Percentiles rank a stretch among this genome's conserved stretches.
These are phyloP conservation scores for Lithohypha guttulata DNA, from an alignment of 2,329 filamentous ascomycete species.

Conservation along the genomic window DNA sequence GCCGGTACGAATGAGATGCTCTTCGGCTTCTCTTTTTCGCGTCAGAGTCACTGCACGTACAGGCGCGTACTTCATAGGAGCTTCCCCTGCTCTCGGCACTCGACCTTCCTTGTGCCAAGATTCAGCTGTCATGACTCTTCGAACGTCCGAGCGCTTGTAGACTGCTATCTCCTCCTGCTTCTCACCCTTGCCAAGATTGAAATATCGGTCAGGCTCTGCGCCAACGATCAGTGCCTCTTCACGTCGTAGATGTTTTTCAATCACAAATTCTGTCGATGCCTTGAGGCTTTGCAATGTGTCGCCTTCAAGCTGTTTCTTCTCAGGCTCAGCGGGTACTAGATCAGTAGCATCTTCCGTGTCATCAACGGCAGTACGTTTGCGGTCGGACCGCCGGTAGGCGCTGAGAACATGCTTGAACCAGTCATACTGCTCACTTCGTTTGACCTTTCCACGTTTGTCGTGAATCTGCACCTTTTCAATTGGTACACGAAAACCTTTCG, in stretches of 20 bases:
- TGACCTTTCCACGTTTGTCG: conserved; percentile 65
- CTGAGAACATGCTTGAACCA: conserved; percentile 80
- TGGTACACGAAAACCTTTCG: conserved; percentile 71
- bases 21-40: conserved; percentile 77
- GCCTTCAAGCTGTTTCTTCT: conserved; percentile 62
- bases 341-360: conserved; percentile 69
- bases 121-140: conserved; percentile 79
- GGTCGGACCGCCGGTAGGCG: conserved; percentile 50
- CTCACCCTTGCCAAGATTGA: conserved; percentile 63
- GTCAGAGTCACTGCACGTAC: conserved; percentile 84
- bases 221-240: conserved; percentile 73
- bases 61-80: conserved; percentile 75
- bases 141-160: conserved; percentile 66
- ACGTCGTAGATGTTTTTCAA: conserved; percentile 76
- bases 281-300: conserved; percentile 86
- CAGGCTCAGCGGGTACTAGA: conserved; percentile 59
- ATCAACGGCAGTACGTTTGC: conserved; percentile 57
- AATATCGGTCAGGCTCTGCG: conserved; percentile 61
- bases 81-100: conserved; percentile 56
- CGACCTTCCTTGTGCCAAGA: conserved; percentile 97
- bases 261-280: conserved; percentile 69
- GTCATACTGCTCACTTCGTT: conserved; percentile 65
- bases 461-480: conserved; percentile 72
- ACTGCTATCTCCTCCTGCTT: conserved; percentile 69
- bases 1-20: conserved; percentile 67